Conservation (phyloP, 495 filamentous ascomycete genomes). For the Penicillium riverlandense region DNA sequence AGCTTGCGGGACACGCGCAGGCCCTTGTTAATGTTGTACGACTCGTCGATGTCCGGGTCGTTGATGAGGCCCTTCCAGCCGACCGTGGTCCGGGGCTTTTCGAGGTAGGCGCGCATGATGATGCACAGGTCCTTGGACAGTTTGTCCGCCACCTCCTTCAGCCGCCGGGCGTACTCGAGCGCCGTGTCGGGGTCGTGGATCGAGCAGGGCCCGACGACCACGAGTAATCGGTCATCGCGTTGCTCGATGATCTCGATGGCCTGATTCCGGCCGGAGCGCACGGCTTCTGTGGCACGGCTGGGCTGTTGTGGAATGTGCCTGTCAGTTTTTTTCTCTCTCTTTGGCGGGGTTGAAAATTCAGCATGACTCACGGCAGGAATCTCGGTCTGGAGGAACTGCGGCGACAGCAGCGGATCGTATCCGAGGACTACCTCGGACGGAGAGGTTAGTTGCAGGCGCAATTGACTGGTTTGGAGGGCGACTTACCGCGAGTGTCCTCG, state of each 20-base stretch:
- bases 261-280: conserved; percentile 75
- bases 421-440: conserved; percentile 61
- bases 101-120: conserved; percentile 97
- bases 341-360: conserved; percentile 2
- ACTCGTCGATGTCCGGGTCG: conserved; percentile 95
- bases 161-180: conserved; percentile 73
- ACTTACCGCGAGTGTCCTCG: conserved; percentile 48
- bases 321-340: conserved; percentile 1
- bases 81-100: conserved; percentile 98
- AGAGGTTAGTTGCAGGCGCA: neutral
- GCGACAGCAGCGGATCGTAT: conserved; percentile 90
- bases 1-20: conserved; percentile 80
- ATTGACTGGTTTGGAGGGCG: neutral
- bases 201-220: conserved; percentile 92
- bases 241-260: conserved; percentile 78
- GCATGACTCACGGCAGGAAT: conserved; percentile 65
- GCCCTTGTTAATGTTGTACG: conserved; percentile 98
- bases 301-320: conserved; percentile 24
- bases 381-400: conserved; percentile 79
- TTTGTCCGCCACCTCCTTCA: conserved; percentile 67
- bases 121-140: conserved; percentile 79
- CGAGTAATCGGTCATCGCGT: conserved; percentile 77
- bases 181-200: conserved; percentile 90
- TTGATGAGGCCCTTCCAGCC: conserved; percentile 99
- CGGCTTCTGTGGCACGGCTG: conserved; percentile 50